phyloP scores from a whole-genome alignment of 2,329 filamentous ascomycete species.

The Dryadomyces sulphureus region DNA sequence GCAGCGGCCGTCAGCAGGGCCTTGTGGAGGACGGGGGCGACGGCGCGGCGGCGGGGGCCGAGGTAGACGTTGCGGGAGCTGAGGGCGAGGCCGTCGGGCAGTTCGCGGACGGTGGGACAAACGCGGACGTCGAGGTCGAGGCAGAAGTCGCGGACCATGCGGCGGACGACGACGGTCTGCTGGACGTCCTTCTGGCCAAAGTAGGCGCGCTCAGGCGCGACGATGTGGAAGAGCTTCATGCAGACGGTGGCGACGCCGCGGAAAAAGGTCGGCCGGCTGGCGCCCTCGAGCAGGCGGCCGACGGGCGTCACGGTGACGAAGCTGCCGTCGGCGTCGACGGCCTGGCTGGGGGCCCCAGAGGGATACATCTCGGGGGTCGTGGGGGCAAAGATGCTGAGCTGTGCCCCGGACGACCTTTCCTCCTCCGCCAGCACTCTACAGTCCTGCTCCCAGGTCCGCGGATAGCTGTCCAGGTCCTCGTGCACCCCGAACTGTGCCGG shows the following conservation, averaged over 20 bases:
- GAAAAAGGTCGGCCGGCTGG: slow-evolving; percentile 84
- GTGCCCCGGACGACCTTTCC: slow-evolving; percentile 40
- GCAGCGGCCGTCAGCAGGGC: slow-evolving; percentile 58
- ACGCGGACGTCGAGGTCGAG: slow-evolving; percentile 62
- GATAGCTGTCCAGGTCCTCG: slow-evolving; percentile 82
- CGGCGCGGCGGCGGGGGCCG: slow-evolving; percentile 54
- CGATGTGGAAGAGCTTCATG: slow-evolving; percentile 83
- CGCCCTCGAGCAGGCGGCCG: slow-evolving; percentile 67
- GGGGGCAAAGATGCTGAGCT: slow-evolving; percentile 73
- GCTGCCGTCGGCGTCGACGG: slow-evolving; percentile 62
- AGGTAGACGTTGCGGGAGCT: slow-evolving; percentile 93
- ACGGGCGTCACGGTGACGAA: slow-evolving; percentile 88
- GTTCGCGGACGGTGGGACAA: slow-evolving; percentile 60
- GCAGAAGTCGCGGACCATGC: slow-evolving; percentile 79
- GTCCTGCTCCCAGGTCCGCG: slow-evolving; percentile 76
- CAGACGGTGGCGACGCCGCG: slow-evolving; percentile 91
- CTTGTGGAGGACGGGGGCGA: slow-evolving; percentile 57
- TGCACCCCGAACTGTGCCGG: slow-evolving; percentile 86
- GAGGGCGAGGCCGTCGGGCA: slow-evolving; percentile 64
- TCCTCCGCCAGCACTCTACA: slow-evolving; percentile 49
- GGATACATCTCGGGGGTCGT: slow-evolving; percentile 80
- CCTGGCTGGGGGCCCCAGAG: slow-evolving; percentile 55
- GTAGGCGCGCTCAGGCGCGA: slow-evolving; percentile 64
- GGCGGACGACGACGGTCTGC: slow-evolving; percentile 79
- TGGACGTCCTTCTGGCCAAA: slow-evolving; percentile 98